Base-by-base conservation (phyloP, 1,139 yeast genomes). In the Yamadazyma kanchanaburiensis region DNA sequence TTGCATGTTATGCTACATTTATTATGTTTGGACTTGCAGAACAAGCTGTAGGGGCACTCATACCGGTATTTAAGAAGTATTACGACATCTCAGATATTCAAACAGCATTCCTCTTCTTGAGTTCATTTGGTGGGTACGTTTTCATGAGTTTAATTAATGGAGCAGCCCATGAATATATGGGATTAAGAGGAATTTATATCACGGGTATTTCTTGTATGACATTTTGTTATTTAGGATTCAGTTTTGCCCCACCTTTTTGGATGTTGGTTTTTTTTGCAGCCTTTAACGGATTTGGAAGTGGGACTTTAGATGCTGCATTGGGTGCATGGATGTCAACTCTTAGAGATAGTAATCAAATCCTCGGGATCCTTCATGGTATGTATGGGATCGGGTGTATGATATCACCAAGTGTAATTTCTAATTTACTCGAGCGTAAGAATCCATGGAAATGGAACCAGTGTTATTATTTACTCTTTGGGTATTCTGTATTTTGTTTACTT, bases 341-440 rank as follows among this genome's bases (percentile, higher is more conserved):
- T 30, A 62, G 52, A 5, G 75, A 75, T 39, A 70, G 78, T 23
- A 80, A 80, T 49, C 83, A 78, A 46, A 49, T 79, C 15, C 58
- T 81, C 55, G 89, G 89, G 2, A 51, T 77, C 0, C 50, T 80
- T 41, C 91, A 81, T 55, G 83, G 86, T 0, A 66, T 71, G 38
- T 81, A 78, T 48, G 89, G 89, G 0, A 51, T 78, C 5, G 87
- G 88, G 1, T 76, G 85, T 28, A 72, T 80, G 63, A 57, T 77
- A 0, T 69, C 85, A 2, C 88, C 91, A 0, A 71, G 78, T 4
- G 39, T 75, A 15, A 70, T 76, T n/a, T 66, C 80, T 0, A 46
- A 55, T 31, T 60, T 74, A 24, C 44, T 68, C 16, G 60, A 58
- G 34, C 26, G 48, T 12, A 11, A 54, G 37, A 35, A 58, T 46